Conservation (phyloP, 1,139 yeast genomes). For the Saccharomyces hybrid region DNA sequence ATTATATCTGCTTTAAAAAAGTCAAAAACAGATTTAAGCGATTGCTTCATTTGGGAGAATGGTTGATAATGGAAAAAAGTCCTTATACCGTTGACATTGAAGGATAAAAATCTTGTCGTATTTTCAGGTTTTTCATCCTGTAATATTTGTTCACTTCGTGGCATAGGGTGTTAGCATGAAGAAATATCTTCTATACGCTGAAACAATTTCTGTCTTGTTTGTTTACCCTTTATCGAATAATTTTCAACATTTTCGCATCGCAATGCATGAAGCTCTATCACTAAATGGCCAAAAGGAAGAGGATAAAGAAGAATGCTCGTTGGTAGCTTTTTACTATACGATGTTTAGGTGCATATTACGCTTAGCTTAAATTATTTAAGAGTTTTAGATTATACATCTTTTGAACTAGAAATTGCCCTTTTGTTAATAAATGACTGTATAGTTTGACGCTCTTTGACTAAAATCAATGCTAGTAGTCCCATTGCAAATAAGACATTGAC, state of each 20-base stretch:
- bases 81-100: too few relatives aligned
- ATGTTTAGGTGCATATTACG: not conserved
- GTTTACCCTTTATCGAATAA: not conserved
- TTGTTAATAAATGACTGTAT: slow-evolving; percentile 18
- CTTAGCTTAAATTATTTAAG: not conserved
- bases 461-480: slow-evolving; percentile 32
- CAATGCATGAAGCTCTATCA: not conserved
- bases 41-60: too few relatives aligned
- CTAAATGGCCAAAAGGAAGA: too few relatives aligned
- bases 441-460: slow-evolving; percentile 38
- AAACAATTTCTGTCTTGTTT: not conserved
- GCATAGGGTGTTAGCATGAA: too few relatives aligned
- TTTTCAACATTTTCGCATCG: not conserved
- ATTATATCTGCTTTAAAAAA: too few relatives aligned
- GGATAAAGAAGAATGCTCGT: not conserved
- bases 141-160: too few relatives aligned
- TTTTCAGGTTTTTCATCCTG: too few relatives aligned
- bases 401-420: slow-evolving; percentile 11
- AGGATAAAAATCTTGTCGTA: too few relatives aligned
- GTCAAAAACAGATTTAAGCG: too few relatives aligned
- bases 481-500: slow-evolving; percentile 39
- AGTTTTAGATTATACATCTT: slow-evolving; percentile 9
- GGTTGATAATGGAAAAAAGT: too few relatives aligned
- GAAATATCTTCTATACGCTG: too few relatives aligned
- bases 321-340: not conserved